Percentiles rank a stretch among this genome's conserved stretches.
Evolutionary conservation across 805 yeast genomes (phyloP).

Genomic region (Saturnispora galanensis): DNA sequence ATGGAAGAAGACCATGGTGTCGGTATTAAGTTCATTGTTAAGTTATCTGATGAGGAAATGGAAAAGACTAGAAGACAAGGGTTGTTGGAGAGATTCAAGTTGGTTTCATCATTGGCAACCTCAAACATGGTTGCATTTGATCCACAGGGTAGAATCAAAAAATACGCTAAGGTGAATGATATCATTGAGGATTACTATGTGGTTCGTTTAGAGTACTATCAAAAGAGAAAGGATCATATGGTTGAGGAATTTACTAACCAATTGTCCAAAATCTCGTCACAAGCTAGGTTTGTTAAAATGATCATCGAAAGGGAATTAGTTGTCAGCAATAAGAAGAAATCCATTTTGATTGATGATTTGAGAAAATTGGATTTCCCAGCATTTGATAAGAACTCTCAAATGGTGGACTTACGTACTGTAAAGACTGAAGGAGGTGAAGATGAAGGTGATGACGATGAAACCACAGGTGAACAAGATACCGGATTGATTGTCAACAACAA

Average conservation of each 20-base stretch:
- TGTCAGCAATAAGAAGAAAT: conserved; percentile 68
- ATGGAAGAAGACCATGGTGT: conserved; percentile 89
- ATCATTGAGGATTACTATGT: conserved; percentile 78
- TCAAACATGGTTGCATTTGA: conserved; percentile 96
- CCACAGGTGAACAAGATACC: conserved; percentile 20
- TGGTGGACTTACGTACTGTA: conserved; percentile 37
- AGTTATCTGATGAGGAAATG: conserved; percentile 74
- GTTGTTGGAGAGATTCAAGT: conserved; percentile 72
- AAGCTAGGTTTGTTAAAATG: conserved; percentile 85
- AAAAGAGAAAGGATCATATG: conserved; percentile 77
- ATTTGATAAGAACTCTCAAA: conserved; percentile 60
- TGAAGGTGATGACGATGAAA: conserved; percentile 14
- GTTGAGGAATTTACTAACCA: conserved; percentile 61
- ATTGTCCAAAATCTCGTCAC: conserved; percentile 64
- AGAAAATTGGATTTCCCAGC: conserved; percentile 60
- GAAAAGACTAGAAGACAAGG: conserved; percentile 65
- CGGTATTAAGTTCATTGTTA: conserved; percentile 70
- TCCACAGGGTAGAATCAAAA: conserved; percentile 76
- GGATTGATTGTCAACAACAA: conserved; percentile 28
- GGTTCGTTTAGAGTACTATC: conserved; percentile 82
- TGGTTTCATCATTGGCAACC: conserved; percentile 56
- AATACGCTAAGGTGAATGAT: conserved; percentile 64
- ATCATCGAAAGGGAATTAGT: conserved; percentile 67
- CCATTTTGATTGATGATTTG: conserved; percentile 53
- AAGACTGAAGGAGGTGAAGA: conserved; percentile 28